Conservation (phyloP, 2,329 filamentous ascomycete species). For the Verticillium dahliae region DNA sequence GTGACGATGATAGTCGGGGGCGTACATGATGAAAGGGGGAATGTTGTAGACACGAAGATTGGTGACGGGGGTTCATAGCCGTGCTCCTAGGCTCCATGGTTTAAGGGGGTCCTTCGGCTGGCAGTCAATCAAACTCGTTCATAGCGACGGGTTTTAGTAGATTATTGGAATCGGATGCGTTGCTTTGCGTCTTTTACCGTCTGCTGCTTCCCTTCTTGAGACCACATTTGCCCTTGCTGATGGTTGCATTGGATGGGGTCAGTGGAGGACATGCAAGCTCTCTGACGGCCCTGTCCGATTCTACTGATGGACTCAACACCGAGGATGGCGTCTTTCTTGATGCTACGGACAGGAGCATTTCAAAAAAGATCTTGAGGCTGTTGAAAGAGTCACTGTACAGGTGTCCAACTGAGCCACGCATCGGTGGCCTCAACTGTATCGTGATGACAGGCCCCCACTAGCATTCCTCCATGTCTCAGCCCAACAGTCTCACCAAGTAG, state of each 20-base stretch:
- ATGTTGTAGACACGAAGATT: neutral
- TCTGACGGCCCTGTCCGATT: too few relatives aligned
- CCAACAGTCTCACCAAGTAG: neutral
- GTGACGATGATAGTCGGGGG: neutral
- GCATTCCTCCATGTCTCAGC: neutral
- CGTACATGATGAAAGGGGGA: neutral
- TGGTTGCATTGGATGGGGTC: too few relatives aligned
- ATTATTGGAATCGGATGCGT: constrained; percentile 1
- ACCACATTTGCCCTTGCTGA: too few relatives aligned
- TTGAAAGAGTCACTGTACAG: neutral
- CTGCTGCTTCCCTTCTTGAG: neutral
- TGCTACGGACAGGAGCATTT: too few relatives aligned
- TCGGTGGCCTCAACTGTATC: neutral
- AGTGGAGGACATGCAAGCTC: too few relatives aligned
- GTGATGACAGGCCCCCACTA: neutral
- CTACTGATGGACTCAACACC: too few relatives aligned
- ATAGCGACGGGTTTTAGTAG: constrained; percentile 3
- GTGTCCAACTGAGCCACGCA: neutral
- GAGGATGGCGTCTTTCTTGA: too few relatives aligned
- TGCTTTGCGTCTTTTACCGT: neutral
- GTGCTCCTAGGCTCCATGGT: neutral
- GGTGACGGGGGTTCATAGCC: neutral
- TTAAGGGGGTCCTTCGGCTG: neutral
- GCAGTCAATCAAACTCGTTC: constrained; percentile 3
- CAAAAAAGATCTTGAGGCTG: too few relatives aligned